These are phyloP conservation scores for Arthrinium phaeospermum DNA, from an alignment of 2,329 filamentous ascomycete species.

Conservation along the genomic window DNA sequence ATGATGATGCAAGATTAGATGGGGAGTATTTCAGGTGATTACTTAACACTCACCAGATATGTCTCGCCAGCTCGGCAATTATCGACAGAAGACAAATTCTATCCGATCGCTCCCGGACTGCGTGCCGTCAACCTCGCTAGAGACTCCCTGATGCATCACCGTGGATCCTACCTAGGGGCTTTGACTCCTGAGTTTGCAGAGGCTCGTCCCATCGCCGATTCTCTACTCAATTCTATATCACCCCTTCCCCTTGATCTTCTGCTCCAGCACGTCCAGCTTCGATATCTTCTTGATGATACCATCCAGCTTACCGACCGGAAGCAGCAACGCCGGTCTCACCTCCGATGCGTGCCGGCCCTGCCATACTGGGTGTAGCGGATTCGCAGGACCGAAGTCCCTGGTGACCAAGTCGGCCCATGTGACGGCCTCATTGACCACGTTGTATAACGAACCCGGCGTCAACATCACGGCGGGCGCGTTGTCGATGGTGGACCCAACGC, in stretches of 20 bases:
- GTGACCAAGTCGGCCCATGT: neutral
- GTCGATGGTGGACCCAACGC: constrained; percentile 11
- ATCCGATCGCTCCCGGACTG: too few species aligned
- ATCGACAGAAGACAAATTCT: too few species aligned
- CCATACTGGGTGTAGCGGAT: neutral
- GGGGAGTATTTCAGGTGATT: neutral
- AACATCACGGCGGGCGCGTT: constrained; percentile 28
- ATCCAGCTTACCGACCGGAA: neutral
- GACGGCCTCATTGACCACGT: neutral
- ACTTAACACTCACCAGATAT: neutral
- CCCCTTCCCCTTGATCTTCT: constrained; percentile 23
- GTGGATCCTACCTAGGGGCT: neutral
- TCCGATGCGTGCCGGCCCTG: neutral
- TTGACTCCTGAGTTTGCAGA: neutral
- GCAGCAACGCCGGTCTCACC: neutral
- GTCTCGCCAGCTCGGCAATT: neutral
- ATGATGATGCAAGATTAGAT: neutral
- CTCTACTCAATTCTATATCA: neutral
- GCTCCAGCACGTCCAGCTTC: constrained; percentile 25
- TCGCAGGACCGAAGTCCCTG: neutral
- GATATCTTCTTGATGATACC: neutral
- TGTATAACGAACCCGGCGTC: neutral
- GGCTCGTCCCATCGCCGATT: neutral
- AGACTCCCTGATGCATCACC: neutral
- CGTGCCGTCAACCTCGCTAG: neutral